A percentile compares a stretch with the other conserved stretches of the same genome.
Evolutionary conservation across 1,284 basidiomycete species (phyloP).

Genomic region (Ustilago nuda): DNA sequence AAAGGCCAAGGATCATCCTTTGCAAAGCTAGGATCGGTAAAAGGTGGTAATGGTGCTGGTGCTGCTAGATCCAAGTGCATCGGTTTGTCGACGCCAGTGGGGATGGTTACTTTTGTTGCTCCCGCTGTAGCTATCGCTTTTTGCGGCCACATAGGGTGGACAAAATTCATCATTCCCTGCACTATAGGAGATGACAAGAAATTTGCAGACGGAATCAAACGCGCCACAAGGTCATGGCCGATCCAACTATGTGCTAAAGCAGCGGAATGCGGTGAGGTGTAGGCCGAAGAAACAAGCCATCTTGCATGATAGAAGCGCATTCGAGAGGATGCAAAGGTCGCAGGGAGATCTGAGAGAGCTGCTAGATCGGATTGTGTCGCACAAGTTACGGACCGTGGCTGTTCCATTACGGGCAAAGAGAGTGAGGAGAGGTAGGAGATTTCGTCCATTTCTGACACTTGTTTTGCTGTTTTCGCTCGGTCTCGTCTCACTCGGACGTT

Average conservation of each 20-base stretch:
- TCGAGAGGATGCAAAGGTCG: constrained; percentile 37
- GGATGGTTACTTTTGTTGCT: neutral
- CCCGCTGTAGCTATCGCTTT: neutral
- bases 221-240: constrained; percentile 69
- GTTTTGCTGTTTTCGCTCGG: neutral
- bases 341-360: constrained; percentile 20
- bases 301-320: constrained; percentile 31
- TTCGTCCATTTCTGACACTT: constrained; percentile 27
- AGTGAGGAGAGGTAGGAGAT: constrained; percentile 38
- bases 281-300: constrained; percentile 40
- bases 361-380: constrained; percentile 13
- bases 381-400: neutral
- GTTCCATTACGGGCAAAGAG: constrained; percentile 41
- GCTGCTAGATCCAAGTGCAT: constrained; percentile 32
- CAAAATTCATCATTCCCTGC: constrained; percentile 2
- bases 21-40: constrained; percentile 48
- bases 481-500: neutral
- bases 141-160: constrained; percentile 38
- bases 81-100: neutral
- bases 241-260: constrained; percentile 67
- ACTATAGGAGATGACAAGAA: constrained; percentile 3
- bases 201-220: constrained; percentile 55
- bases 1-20: constrained; percentile 55
- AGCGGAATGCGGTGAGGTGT: constrained; percentile 36
- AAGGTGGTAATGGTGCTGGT: constrained; percentile 35